A percentile compares a stretch with the other conserved stretches of the same genome.
phyloP scores from a whole-genome alignment of 768 basidiomycete genomes.

The Boletales sp. region DNA sequence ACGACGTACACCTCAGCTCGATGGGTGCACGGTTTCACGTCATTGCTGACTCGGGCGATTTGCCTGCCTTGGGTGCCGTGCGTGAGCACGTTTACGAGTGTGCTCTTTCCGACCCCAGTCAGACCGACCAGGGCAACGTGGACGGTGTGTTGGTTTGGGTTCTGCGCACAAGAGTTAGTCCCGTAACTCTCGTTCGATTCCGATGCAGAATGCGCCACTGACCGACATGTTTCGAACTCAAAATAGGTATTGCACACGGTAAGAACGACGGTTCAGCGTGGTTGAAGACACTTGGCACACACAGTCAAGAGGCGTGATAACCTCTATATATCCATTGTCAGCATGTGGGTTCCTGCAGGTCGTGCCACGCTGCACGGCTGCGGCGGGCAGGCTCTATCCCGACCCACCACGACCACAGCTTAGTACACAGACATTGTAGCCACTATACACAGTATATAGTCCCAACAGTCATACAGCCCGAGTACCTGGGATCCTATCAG shows the following conservation, averaged over 20 bases:
- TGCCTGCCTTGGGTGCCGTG: neutral
- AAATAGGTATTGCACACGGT: neutral
- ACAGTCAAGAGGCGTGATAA: neutral
- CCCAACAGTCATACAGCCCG: neutral
- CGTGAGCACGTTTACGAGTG: conserved; percentile 23
- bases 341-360: conserved; percentile 20
- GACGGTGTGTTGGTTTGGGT: neutral
- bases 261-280: neutral
- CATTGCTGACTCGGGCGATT: conserved; percentile 12
- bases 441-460: neutral
- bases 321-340: neutral
- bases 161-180: conserved; percentile 3
- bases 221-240: conserved; percentile 14
- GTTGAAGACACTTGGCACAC: neutral
- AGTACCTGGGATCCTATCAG: neutral
- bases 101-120: conserved; percentile 27
- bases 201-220: neutral
- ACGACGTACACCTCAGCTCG: conserved; percentile 5
- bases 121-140: conserved; percentile 21
- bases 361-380: neutral
- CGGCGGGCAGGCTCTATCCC: neutral
- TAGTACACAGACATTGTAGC: no score
- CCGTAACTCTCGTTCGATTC: neutral
- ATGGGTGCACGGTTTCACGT: conserved; percentile 21
- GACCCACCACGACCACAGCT: neutral